A percentile compares a stretch with the other conserved stretches of the same genome.
Evolutionary conservation across 2,329 filamentous ascomycete species (phyloP).

Genomic region (Curvularia eragrostidis): DNA sequence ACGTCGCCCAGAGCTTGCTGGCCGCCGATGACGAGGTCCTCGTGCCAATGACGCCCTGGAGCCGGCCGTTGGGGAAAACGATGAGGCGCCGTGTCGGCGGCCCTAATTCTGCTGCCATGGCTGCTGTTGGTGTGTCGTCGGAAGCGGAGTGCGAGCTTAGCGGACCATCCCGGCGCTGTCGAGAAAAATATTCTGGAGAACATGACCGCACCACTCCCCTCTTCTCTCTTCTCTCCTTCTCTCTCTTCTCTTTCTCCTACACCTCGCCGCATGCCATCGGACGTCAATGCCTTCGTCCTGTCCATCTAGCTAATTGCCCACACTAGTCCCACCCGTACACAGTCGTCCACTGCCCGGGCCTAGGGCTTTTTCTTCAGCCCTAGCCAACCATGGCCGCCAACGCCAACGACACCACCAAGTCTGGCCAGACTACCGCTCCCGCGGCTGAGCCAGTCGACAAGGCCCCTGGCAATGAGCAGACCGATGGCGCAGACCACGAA

Average conservation of each 20-base stretch:
- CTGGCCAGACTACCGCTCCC: slow-evolving; percentile 41
- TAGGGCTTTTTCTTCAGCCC: slow-evolving; percentile 19
- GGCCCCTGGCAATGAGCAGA: slow-evolving; percentile 2
- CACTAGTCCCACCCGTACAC: slow-evolving; percentile 34
- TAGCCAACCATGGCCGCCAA: slow-evolving; percentile 42
- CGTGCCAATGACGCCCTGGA: neutral
- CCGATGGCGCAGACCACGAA: slow-evolving; percentile 24
- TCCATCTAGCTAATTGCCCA: slow-evolving; percentile 31
- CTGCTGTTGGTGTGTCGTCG: slow-evolving; percentile 15
- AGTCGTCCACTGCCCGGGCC: slow-evolving; percentile 28
- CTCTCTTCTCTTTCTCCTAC: slow-evolving; percentile 8
- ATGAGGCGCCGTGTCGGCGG: slow-evolving; percentile 17
- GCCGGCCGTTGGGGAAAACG: neutral
- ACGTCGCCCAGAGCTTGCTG: neutral
- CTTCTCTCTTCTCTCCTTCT: neutral
- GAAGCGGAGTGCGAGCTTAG: slow-evolving; percentile 26
- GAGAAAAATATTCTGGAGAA: slow-evolving; percentile 40
- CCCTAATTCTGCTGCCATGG: neutral
- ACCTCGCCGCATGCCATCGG: slow-evolving; percentile 36
- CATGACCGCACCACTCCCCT: slow-evolving; percentile 13
- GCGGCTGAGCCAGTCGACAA: slow-evolving; percentile 13
- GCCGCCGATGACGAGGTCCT: neutral
- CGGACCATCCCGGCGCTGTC: slow-evolving; percentile 30
- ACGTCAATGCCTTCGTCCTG: slow-evolving; percentile 45
- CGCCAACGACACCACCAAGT: slow-evolving; percentile 48